Base-by-base conservation (phyloP, 2,329 filamentous ascomycete genomes). In the Aspergillus pseudotamarii region DNA sequence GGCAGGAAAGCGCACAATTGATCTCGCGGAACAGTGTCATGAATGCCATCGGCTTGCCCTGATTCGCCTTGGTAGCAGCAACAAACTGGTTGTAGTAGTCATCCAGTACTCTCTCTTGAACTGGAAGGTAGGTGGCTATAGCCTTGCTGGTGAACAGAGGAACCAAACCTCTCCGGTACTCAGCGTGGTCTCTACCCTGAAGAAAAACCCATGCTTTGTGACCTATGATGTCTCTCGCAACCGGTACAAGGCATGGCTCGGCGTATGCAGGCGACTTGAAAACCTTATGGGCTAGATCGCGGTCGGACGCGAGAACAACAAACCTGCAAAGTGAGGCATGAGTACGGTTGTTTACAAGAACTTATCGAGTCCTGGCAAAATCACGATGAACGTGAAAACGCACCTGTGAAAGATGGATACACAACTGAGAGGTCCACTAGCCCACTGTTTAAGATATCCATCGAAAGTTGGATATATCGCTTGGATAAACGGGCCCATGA, bases 331-430 rank as follows among this genome's bases (percentile, higher is more conserved):
- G 61, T 59, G 53, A 34, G 38, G 51, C 30, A 51, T 55, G 51
- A 62, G 54, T 58, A 38, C 10, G 26, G 16, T n/a, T 21, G 10
- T 41, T 23, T 38, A 21, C 19, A 55, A 34, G 16, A 14, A 9
- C n/a, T 11, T 32, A 19, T 38, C 2, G 32, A 32, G 43, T 5
- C 23, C 38, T 16, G 21, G 14, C 6, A 12, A 51, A 28, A 21
- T 21, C 6, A 30, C 12, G n/a, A 21, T 21, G 19, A 28, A 46
- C 6, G 43, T 38, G 12, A 53, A 10, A 6, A 66, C 85, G 62
- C 85, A 94, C 91, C 96, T 97, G 86, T 97, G 93, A 82, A 97
- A 97, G 71, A 97, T 91, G 2, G 93, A 96, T 64, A 97, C 93
- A 75, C 93, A 97, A 82, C 92, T 96, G 63, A 97, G 84, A 56